Base-by-base conservation (phyloP, 495 filamentous ascomycete species). In the Aspergillus wentii region DNA sequence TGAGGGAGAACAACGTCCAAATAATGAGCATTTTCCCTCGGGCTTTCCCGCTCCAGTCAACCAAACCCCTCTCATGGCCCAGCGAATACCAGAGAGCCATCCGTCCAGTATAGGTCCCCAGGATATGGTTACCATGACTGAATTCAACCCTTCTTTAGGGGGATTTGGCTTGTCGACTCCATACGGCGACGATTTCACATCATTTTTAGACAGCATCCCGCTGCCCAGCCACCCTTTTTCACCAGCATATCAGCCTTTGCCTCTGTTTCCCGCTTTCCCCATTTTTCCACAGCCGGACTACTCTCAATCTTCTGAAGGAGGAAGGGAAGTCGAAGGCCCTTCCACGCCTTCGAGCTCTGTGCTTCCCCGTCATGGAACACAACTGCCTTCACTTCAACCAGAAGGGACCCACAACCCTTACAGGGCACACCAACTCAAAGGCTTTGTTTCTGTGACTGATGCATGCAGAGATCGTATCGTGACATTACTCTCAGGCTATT, bases 151-250 rank as follows among this genome's bases (percentile, higher is more conserved):
- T 15, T 30, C 59, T 2, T 47, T 65, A 3, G 32, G 46, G 20
- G 55, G 45, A 2, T 46, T 59, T 30, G 42, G 39, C 19, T 16
- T 46, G 7, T 19, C 52, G 0, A 33, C 34, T 3, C 23, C 43
- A 6, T 62, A 63, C 17, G 61, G 54, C 4, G 59, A 62, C 27
- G 63, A 68, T 31, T 68, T 68, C 28, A 65, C 63, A 1, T 63
- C 63, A 0, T 68, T 68, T 23, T 38, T 68, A n/a, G 63, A 68
- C 30, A 65, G 61, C 29, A 58, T 68, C 10, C 56, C 63, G 2
- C 39, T 68, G 10, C 63, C 63, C 0, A 68, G 54, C 25, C 59
- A 68, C 17, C 59, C 63, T 7, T 68, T 57, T 33, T 68, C 63
- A 1, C 61, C 61, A 0, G 56, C 57, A 8, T 65, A 64, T 28